Percentiles rank a stretch among this genome's conserved stretches.
These are phyloP conservation scores for Wickerhamiella kurtzmanii DNA, from an alignment of 805 yeast genomes.

Conservation along the genomic window DNA sequence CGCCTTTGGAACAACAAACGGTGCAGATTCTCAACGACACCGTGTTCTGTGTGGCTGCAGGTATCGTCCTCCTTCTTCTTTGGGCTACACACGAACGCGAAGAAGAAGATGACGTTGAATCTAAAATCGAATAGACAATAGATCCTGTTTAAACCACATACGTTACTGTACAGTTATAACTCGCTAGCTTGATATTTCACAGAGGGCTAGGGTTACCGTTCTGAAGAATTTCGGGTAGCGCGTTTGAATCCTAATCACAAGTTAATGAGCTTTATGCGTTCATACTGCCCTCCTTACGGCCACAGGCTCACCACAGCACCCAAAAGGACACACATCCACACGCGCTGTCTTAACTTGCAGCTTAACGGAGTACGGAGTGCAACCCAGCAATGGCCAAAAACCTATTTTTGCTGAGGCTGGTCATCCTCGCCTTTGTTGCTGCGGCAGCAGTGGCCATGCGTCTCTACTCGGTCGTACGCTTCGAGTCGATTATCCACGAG, in stretches of 20 bases:
- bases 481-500: constrained; percentile 94
- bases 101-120: neutral
- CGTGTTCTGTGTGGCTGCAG: constrained; percentile 24
- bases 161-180: no score
- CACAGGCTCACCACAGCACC: no score
- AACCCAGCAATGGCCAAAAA: neutral
- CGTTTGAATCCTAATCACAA: no score
- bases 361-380: neutral
- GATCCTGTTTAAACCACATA: no score
- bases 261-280: no score
- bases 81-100: constrained; percentile 5
- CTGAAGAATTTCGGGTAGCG: no score
- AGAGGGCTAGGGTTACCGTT: no score
- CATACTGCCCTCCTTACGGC: no score
- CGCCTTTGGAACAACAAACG: constrained; percentile 26
- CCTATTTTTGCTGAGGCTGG: constrained; percentile 38
- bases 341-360: neutral
- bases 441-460: constrained; percentile 89
- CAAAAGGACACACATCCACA: no score
- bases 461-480: constrained; percentile 88
- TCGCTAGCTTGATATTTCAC: no score
- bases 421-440: constrained; percentile 63
- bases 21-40: constrained; percentile 31
- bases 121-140: neutral
- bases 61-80: constrained; percentile 21